Conservation (phyloP, 2,329 filamentous ascomycete genomes). For the Fusarium fujikuroi region DNA sequence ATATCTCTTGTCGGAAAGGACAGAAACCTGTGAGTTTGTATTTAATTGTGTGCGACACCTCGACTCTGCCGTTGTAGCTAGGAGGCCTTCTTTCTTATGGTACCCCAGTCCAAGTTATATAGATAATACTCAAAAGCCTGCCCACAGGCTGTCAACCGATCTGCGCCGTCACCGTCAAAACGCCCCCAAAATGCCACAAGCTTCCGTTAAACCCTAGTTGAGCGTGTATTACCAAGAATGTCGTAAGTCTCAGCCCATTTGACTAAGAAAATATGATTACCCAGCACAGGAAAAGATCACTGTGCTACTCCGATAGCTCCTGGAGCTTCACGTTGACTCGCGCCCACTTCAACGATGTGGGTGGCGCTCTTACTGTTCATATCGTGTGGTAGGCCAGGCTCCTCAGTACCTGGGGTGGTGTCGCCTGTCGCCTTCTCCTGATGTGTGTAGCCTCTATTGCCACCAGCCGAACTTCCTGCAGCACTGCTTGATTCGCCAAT, state of each 20-base stretch:
- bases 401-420: neutral
- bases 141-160: slow-evolving; percentile 10
- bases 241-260: neutral
- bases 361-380: neutral
- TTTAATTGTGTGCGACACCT: neutral
- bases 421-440: neutral
- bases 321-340: neutral
- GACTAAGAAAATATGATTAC: neutral
- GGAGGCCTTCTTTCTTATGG: neutral
- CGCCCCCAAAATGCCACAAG: slow-evolving; percentile 16
- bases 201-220: neutral
- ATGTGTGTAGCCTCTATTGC: slow-evolving; percentile 8
- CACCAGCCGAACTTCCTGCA: slow-evolving; percentile 4
- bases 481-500: slow-evolving; percentile 17
- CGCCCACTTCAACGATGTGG: neutral
- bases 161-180: slow-evolving; percentile 21
- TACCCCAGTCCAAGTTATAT: neutral
- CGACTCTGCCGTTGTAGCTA: neutral
- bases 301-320: slow-evolving; percentile 12
- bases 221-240: slow-evolving; percentile 4
- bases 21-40: neutral
- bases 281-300: neutral
- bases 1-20: neutral
- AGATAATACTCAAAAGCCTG: slow-evolving; percentile 17
- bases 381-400: neutral